phyloP scores from a whole-genome alignment of 169 alveolate species.

The Babesia divergens region DNA sequence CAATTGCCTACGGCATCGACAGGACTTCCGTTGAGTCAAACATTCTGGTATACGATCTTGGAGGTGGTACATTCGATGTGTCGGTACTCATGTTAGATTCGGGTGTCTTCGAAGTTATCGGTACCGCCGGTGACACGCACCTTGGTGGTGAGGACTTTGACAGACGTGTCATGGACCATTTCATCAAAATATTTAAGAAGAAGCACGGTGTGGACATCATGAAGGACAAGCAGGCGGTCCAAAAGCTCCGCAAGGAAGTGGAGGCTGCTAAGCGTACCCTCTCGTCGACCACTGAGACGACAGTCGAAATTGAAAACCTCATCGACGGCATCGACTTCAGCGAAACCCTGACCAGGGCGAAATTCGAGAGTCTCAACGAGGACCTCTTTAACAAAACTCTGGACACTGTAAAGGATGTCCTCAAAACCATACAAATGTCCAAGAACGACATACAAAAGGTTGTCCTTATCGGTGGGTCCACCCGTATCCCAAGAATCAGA shows the following conservation, averaged over 20 bases:
- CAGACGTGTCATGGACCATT: slow-evolving; percentile 91
- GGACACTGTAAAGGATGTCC: slow-evolving; percentile 89
- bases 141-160: slow-evolving; percentile 99
- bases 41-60: slow-evolving; percentile 97
- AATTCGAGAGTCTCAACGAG: slow-evolving; percentile 89
- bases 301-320: slow-evolving; percentile 88
- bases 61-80: slow-evolving; percentile 99
- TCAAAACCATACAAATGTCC: slow-evolving; percentile 87
- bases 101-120: slow-evolving; percentile 97
- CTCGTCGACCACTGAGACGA: slow-evolving; percentile 88
- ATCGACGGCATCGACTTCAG: slow-evolving; percentile 89
- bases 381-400: slow-evolving; percentile 89
- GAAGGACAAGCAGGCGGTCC: slow-evolving; percentile 92
- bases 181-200: slow-evolving; percentile 90
- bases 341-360: slow-evolving; percentile 92
- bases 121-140: slow-evolving; percentile 98
- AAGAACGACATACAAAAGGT: slow-evolving; percentile 92
- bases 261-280: slow-evolving; percentile 96
- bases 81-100: slow-evolving; percentile 95
- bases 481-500: slow-evolving; percentile 93
- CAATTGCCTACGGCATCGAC: slow-evolving; percentile 98
- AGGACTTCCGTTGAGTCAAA: slow-evolving; percentile 91
- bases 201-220: slow-evolving; percentile 88
- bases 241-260: slow-evolving; percentile 95
- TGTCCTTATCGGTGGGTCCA: slow-evolving; percentile 95